Evolutionary conservation across 2,329 filamentous ascomycete species (phyloP).

Genomic region (Coniochaeta sp.): DNA sequence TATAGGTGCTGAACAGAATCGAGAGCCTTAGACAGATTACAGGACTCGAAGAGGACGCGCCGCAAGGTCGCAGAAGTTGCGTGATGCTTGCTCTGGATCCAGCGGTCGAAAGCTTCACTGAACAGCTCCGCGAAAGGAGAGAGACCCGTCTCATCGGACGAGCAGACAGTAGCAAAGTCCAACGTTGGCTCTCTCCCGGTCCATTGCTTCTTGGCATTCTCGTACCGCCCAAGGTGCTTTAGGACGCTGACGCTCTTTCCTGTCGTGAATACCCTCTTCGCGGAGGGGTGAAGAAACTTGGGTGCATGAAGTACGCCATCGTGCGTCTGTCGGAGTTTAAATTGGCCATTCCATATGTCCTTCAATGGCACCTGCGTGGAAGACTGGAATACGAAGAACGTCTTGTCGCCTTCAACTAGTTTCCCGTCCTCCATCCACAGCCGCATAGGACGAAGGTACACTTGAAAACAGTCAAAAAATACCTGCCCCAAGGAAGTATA

Average conservation of each 20-base stretch:
- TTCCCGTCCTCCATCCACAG: slow-evolving; percentile 80
- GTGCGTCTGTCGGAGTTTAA: slow-evolving; percentile 54
- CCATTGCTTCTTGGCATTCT: slow-evolving; percentile 22
- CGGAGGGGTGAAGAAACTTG: slow-evolving; percentile 63
- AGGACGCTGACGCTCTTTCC: slow-evolving; percentile 85
- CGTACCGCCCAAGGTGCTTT: slow-evolving; percentile 57
- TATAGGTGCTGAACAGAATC: slow-evolving; percentile 66
- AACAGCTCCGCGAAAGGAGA: slow-evolving; percentile 72
- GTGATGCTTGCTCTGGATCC: slow-evolving; percentile 69
- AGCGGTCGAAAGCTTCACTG: slow-evolving; percentile 60
- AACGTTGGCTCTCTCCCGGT: slow-evolving; percentile 32
- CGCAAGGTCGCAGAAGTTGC: slow-evolving; percentile 61
- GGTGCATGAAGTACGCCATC: slow-evolving; percentile 62
- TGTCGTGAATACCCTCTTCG: slow-evolving; percentile 70
- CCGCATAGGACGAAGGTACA: slow-evolving; percentile 74
- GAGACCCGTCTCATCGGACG: slow-evolving; percentile 32
- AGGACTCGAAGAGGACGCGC: slow-evolving; percentile 59
- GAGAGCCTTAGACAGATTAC: slow-evolving; percentile 58
- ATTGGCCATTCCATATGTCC: slow-evolving; percentile 72
- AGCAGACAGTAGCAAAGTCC: slow-evolving; percentile 50
- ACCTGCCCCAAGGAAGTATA: slow-evolving; percentile 60
- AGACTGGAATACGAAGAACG: slow-evolving; percentile 67
- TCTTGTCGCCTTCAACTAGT: slow-evolving; percentile 55
- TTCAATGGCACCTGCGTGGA: slow-evolving; percentile 48
- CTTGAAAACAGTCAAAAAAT: slow-evolving; percentile 75